Evolutionary conservation across 148 eudicot species (phyloP).

Genomic region (Hydrangea macrophylla): DNA sequence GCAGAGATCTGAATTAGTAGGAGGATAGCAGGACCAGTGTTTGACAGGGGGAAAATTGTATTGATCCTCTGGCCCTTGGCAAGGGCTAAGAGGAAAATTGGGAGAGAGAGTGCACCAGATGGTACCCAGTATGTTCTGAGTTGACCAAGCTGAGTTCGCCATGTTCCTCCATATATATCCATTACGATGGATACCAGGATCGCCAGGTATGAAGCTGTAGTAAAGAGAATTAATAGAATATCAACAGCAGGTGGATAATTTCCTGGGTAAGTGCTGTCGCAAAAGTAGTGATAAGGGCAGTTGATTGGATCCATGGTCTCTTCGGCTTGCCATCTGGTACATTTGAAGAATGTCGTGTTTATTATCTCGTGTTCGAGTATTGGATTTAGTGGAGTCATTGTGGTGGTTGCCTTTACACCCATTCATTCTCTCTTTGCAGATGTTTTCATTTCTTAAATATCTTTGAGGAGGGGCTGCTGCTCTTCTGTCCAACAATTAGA

Average conservation of each 20-base stretch:
- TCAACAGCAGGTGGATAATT: slow-evolving; percentile 37
- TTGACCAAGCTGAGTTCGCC: slow-evolving; percentile 17
- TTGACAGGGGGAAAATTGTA: slow-evolving; percentile 30
- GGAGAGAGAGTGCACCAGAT: slow-evolving; percentile 48
- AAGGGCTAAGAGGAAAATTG: slow-evolving; percentile 34
- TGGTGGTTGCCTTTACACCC: not conserved
- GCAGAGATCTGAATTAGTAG: slow-evolving; percentile 48
- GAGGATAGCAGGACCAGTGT: slow-evolving; percentile 40
- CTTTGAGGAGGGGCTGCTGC: not conserved
- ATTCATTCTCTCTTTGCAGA: slow-evolving; percentile 2
- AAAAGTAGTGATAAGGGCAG: slow-evolving; percentile 62
- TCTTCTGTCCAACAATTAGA: not conserved
- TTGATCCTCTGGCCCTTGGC: slow-evolving; percentile 48
- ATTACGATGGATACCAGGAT: slow-evolving; percentile 21
- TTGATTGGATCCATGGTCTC: slow-evolving; percentile 53
- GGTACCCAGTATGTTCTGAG: slow-evolving; percentile 40
- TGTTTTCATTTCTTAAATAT: not conserved
- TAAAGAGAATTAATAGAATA: slow-evolving; percentile 16
- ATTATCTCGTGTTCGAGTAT: slow-evolving; percentile 18
- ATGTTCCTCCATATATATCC: slow-evolving; percentile 15
- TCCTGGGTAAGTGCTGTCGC: slow-evolving; percentile 41
- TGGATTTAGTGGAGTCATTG: slow-evolving; percentile 15
- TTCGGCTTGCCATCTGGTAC: slow-evolving; percentile 58
- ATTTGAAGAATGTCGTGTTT: slow-evolving; percentile 42
- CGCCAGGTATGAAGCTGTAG: slow-evolving; percentile 22